phyloP scores from a whole-genome alignment of 2,329 filamentous ascomycete species.

The Botrytis pseudocinerea region DNA sequence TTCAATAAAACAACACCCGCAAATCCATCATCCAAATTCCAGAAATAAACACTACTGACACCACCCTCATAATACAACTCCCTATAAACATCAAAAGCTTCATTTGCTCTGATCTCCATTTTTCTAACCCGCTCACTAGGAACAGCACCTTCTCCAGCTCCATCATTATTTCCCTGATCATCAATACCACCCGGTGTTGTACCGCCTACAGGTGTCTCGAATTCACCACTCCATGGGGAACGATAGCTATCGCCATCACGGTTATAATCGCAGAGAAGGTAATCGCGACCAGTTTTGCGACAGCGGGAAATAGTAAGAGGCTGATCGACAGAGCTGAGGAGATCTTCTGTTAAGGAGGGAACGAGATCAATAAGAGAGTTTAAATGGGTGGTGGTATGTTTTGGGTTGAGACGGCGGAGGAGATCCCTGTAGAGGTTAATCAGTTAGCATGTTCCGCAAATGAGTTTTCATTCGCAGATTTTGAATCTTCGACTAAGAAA shows the following conservation, averaged over 20 bases:
- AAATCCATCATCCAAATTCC: constrained; percentile 97
- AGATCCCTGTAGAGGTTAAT: constrained; percentile 71
- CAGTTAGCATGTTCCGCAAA: constrained; percentile 12
- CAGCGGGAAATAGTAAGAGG: constrained; percentile 85
- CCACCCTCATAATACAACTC: constrained; percentile 97
- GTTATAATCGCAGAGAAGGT: constrained; percentile 99
- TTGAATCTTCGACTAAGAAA: not conserved
- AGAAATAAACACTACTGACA: constrained; percentile 94
- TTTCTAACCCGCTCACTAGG: constrained; percentile 88
- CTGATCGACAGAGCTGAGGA: constrained; percentile 96
- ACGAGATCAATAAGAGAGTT: constrained; percentile 84
- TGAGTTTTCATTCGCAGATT: not conserved
- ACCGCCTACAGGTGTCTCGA: constrained; percentile 82
- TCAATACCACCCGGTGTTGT: constrained; percentile 56
- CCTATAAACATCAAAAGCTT: constrained; percentile 94
- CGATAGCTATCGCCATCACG: constrained; percentile 97
- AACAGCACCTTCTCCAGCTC: constrained; percentile 74
- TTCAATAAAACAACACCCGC: constrained; percentile 94
- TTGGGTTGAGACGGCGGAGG: constrained; percentile 94
- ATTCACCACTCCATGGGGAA: constrained; percentile 98
- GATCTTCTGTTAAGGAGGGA: constrained; percentile 92
- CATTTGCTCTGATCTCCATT: constrained; percentile 92
- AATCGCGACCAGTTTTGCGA: constrained; percentile 86
- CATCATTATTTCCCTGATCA: constrained; percentile 53
- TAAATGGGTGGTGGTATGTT: constrained; percentile 85